Evolutionary conservation across 148 eudicot species (phyloP).

Genomic region (Chenopodium formosanum): DNA sequence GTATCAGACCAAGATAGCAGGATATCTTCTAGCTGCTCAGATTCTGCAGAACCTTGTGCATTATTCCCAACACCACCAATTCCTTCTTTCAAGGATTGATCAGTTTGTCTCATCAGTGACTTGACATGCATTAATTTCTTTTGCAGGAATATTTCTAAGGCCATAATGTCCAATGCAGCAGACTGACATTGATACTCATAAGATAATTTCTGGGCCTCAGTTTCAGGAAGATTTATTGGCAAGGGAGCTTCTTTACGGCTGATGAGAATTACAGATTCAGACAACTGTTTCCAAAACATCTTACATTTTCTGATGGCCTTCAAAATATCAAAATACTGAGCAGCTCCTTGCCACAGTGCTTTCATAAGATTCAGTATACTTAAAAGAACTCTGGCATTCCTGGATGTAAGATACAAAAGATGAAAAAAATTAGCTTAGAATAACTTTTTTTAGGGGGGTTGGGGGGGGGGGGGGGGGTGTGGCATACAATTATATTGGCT

Average conservation of each 20-base stretch:
- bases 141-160: constrained; percentile 70
- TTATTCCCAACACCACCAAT: constrained; percentile 26
- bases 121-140: constrained; percentile 65
- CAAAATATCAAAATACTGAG: constrained; percentile 62
- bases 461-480: background rate
- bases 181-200: constrained; percentile 59
- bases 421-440: background rate
- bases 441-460: background rate
- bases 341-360: constrained; percentile 88
- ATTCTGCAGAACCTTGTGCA: constrained; percentile 34
- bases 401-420: constrained; percentile 32
- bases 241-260: constrained; percentile 26
- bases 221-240: constrained; percentile 35
- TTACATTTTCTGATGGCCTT: constrained; percentile 57
- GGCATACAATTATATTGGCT: background rate
- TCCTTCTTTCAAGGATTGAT: constrained; percentile 33
- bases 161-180: constrained; percentile 59
- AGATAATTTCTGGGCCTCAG: constrained; percentile 40
- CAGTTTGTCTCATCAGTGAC: constrained; percentile 36
- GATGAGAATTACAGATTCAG: constrained; percentile 37
- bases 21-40: constrained; percentile 43
- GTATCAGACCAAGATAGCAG: constrained; percentile 57
- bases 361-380: constrained; percentile 58
- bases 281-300: constrained; percentile 68
- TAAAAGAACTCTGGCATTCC: constrained; percentile 56